Evolutionary conservation across 2,329 filamentous ascomycete species (phyloP), one percentile per base, ranked within the genome.

Genomic region (Aspergillus fumigatiaffinis): DNA sequence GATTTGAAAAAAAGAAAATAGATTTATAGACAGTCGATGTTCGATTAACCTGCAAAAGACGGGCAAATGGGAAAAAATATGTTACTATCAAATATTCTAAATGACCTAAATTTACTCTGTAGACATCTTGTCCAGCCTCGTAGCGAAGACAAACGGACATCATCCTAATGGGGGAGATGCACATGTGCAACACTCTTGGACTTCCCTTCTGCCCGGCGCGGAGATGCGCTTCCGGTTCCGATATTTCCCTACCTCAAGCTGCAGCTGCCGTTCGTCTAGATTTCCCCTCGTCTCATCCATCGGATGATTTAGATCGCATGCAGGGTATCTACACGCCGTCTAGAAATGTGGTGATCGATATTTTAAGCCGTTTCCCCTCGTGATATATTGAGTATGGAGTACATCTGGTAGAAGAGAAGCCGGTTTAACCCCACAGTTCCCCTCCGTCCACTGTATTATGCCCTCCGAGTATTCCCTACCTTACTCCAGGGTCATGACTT

Each of bases 1-100:
- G 21, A 47, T 5, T 23, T 3, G 21, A 20, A 20, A 47, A 47
- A 25, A 64, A 63, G 63, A 61, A 61, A 56, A 56, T 65, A 64
- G 60, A 64, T 56, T 54, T 60, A 65, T 64, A 63, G 62, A 64
- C 55, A 57, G 51, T 51, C 41, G 44, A 47, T 60, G 54, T 50
- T 57, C 59, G 44, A 47, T 47, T 47, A 47, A 23, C 44, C 44
- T 52, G 52, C 53, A 54, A 55, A 52, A 28, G 26, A 55, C 51
- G 59, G 55, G 46, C 46, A 59, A 44, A 55, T 59, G 51, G 57
- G 53, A 57, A 46, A 42, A 52, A 42, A 47, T 47, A 32, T 41
- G 46, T 2, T 10, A 47, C 14, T 46, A 10, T n/a, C 44, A 26
- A 47, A 6, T 1, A 12, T 35, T 7, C 14, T 35, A 35, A 3